Conservation (phyloP, 768 basidiomycete genomes). For the Lentinus brumalis region DNA sequence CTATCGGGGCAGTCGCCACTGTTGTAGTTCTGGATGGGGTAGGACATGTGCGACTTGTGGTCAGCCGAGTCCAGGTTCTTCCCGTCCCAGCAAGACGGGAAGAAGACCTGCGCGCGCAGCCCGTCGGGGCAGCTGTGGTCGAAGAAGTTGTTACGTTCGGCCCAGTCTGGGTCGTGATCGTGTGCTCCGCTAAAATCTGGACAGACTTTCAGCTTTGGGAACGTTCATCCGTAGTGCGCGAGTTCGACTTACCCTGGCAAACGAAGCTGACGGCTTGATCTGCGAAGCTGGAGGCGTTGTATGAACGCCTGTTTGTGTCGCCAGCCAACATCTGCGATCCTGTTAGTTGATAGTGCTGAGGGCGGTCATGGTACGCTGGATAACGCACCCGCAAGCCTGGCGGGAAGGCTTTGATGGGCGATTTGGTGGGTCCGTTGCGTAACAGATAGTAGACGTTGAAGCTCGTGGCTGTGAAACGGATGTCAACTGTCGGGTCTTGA, state of each 20-base stretch:
- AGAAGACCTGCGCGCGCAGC: conserved; percentile 33
- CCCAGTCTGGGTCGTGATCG: conserved; percentile 22
- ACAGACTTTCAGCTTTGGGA: neutral
- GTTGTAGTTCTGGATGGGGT: conserved; percentile 29
- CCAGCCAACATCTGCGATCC: conserved; percentile 31
- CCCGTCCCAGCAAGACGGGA: conserved; percentile 43
- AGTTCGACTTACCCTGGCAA: conserved; percentile 23
- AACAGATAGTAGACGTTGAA: conserved; percentile 30
- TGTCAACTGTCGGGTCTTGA: neutral
- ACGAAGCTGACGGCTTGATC: conserved; percentile 38
- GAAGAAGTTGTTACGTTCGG: conserved; percentile 19
- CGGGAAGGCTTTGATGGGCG: conserved; percentile 26
- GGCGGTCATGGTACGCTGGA: too few relatives aligned
- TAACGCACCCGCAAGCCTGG: conserved; percentile 22
- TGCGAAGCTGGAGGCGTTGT: conserved; percentile 33
- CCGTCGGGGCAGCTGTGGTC: conserved; percentile 28
- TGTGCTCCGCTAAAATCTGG: conserved; percentile 21
- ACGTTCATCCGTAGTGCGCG: neutral
- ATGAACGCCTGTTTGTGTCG: conserved; percentile 31
- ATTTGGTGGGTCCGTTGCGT: conserved; percentile 22
- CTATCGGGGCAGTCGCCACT: conserved; percentile 24
- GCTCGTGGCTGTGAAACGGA: conserved; percentile 2
- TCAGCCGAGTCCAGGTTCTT: conserved; percentile 39
- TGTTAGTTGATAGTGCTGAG: too few relatives aligned
- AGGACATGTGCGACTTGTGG: conserved; percentile 43